Evolutionary conservation across 768 basidiomycete species (phyloP).

Genomic region (Kockovaella imperatae): DNA sequence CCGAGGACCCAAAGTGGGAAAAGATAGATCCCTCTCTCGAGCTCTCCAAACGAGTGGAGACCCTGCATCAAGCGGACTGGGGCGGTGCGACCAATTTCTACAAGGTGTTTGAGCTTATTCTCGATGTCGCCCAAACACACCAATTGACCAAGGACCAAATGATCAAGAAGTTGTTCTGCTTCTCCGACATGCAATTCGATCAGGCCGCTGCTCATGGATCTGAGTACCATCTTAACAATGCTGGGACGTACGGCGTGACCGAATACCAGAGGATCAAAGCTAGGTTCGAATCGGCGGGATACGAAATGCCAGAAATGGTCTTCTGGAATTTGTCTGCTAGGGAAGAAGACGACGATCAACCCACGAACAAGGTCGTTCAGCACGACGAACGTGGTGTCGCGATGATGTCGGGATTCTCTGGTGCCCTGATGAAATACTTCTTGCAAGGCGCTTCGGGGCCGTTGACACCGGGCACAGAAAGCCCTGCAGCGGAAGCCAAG

Average conservation of each 20-base stretch:
- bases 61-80: slow-evolving; percentile 49
- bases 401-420: slow-evolving; percentile 62
- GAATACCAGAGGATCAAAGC: slow-evolving; percentile 55
- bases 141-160: slow-evolving; percentile 60
- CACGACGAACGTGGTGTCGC: no score
- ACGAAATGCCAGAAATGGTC: slow-evolving; percentile 64
- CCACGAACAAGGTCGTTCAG: no score
- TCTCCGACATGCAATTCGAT: slow-evolving; percentile 75
- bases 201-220: no score
- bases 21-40: slow-evolving; percentile 46
- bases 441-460: no score
- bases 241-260: slow-evolving; percentile 50
- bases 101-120: slow-evolving; percentile 49
- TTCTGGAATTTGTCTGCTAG: slow-evolving; percentile 56
- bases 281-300: slow-evolving; percentile 57
- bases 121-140: slow-evolving; percentile 56
- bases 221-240: no score
- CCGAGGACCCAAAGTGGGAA: slow-evolving; percentile 51
- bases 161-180: slow-evolving; percentile 68
- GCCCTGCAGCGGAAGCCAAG: no score
- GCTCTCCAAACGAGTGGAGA: slow-evolving; percentile 41
- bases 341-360: slow-evolving; percentile 43
- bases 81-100: slow-evolving; percentile 58
- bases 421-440: slow-evolving; percentile 64
- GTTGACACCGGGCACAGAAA: no score